These are phyloP conservation scores for Lodderomyces metapsilosis DNA, from an alignment of 1,139 yeast genomes.

Conservation along the genomic window DNA sequence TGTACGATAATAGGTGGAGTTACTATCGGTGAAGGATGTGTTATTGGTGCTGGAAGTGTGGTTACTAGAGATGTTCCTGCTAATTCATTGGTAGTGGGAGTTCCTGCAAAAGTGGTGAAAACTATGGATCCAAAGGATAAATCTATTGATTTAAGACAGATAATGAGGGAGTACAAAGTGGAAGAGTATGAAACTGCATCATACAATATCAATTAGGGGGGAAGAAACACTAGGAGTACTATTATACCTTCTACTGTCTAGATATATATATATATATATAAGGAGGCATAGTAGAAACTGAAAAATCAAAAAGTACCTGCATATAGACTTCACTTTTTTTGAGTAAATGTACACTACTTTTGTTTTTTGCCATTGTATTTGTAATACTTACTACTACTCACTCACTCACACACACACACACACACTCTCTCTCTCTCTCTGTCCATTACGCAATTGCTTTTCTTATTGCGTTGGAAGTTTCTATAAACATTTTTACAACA, in stretches of 20 bases:
- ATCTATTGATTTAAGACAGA: slow-evolving; percentile 12
- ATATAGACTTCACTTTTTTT: background rate
- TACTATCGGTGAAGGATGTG: slow-evolving; percentile 60
- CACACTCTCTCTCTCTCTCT: too few relatives aligned
- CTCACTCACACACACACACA: too few relatives aligned
- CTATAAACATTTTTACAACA: too few relatives aligned
- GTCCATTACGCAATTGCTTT: too few relatives aligned
- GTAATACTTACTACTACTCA: background rate
- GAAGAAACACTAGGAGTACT: too few relatives aligned
- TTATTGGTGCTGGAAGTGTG: slow-evolving; percentile 67
- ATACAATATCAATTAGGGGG: slow-evolving; percentile 1
- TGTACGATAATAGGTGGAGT: slow-evolving; percentile 62
- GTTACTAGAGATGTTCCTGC: slow-evolving; percentile 57
- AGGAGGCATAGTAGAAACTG: too few relatives aligned
- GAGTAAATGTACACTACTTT: background rate
- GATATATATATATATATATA: too few relatives aligned
- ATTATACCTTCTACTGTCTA: too few relatives aligned
- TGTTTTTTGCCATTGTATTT: background rate
- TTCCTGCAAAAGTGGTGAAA: slow-evolving; percentile 54
- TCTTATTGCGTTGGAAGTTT: too few relatives aligned
- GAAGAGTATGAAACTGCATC: slow-evolving; percentile 12
- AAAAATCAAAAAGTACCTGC: too few relatives aligned
- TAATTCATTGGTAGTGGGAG: slow-evolving; percentile 55
- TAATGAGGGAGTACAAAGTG: slow-evolving; percentile 10
- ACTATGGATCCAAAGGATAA: slow-evolving; percentile 19